Percentiles rank a stretch among this genome's conserved stretches.
Conservation (phyloP, 192 early-diverging fungal genomes). For the Linnemannia schmuckeri region DNA sequence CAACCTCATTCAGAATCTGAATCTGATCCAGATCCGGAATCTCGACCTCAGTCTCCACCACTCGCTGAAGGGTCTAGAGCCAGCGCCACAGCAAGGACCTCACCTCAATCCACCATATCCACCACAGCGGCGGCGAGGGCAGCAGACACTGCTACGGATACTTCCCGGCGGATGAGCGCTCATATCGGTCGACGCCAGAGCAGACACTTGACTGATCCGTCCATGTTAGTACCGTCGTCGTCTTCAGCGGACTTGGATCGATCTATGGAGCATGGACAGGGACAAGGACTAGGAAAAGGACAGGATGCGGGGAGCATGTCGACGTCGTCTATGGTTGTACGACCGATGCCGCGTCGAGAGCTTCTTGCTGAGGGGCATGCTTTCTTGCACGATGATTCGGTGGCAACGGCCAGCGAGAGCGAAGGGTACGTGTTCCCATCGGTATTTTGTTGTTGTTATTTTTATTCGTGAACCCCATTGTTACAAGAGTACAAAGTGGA, state of each 20-base stretch:
- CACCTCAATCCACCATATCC: background rate
- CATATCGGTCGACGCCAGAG: background rate
- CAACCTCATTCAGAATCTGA: constrained; percentile 42
- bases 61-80: background rate
- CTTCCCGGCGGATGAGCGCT: constrained; percentile 2
- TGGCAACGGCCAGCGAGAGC: constrained; percentile 33
- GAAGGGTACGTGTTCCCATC: constrained; percentile 31
- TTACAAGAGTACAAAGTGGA: constrained; percentile 7
- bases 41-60: constrained; percentile 17
- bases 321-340: constrained; percentile 12
- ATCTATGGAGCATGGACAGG: background rate
- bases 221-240: background rate
- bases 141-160: background rate
- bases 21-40: constrained; percentile 44
- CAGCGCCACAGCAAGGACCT: constrained; percentile 4
- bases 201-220: background rate
- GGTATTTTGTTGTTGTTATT: constrained; percentile 19
- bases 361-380: background rate
- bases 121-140: background rate
- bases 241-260: constrained; percentile 11
- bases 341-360: constrained; percentile 28
- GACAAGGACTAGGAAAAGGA: background rate
- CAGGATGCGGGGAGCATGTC: constrained; percentile 1
- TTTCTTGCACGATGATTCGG: constrained; percentile 25
- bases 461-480: constrained; percentile 2